Conservation (phyloP, 2,329 filamentous ascomycete species). For the Aschersonia sp. region DNA sequence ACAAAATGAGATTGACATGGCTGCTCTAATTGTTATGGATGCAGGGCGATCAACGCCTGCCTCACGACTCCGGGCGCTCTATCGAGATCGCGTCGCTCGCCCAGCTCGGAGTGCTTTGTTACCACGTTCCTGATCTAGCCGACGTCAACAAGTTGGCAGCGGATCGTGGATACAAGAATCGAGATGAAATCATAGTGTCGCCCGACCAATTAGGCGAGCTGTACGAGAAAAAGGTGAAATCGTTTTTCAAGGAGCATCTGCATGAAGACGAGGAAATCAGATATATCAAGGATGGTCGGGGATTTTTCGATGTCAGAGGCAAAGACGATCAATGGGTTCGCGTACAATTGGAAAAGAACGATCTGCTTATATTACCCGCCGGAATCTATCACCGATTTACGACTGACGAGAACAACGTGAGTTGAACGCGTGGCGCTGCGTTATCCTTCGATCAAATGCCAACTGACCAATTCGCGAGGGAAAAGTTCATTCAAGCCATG, state of each 20-base stretch:
- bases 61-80: conserved; percentile 69
- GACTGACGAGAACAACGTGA: conserved; percentile 77
- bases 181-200: conserved; percentile 83
- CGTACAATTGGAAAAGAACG: conserved; percentile 69
- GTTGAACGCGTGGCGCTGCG: conserved; percentile 14
- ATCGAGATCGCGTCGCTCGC: conserved; percentile 52
- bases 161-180: conserved; percentile 78
- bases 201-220: conserved; percentile 69
- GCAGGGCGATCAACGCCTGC: conserved; percentile 83
- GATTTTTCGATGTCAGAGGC: conserved; percentile 85
- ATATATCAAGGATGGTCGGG: conserved; percentile 76
- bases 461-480: background rate
- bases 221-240: conserved; percentile 89
- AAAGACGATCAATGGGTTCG: conserved; percentile 79
- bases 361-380: conserved; percentile 83
- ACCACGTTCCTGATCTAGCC: conserved; percentile 46
- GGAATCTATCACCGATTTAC: conserved; percentile 98
- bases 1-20: background rate
- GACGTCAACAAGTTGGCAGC: conserved; percentile 61
- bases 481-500: conserved; percentile 90
- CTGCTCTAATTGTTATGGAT: background rate
- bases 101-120: conserved; percentile 69
- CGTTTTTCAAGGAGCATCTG: conserved; percentile 87
- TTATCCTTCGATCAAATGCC: background rate
- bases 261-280: conserved; percentile 98